Evolutionary conservation across 306 rosid species (phyloP).

Genomic region (Citrullus colocynthis): DNA sequence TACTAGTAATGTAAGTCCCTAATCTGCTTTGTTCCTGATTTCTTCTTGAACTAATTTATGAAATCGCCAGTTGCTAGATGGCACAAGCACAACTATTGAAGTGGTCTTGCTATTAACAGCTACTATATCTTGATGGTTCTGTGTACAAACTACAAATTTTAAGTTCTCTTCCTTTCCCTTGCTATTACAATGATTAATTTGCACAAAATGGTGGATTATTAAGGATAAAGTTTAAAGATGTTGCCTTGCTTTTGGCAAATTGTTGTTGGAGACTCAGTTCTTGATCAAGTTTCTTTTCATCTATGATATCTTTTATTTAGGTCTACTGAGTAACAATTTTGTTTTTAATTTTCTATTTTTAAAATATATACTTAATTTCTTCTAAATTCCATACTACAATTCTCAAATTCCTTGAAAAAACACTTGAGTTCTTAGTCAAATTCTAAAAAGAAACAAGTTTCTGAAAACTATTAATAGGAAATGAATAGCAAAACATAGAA

Average conservation of each 20-base stretch:
- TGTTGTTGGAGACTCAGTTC: not conserved
- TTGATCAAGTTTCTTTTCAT: not conserved
- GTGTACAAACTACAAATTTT: not conserved
- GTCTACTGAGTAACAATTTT: too few relatives aligned
- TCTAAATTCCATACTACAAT: too few relatives aligned
- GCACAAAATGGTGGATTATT: not conserved
- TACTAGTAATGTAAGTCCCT: not conserved
- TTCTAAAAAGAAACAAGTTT: too few relatives aligned
- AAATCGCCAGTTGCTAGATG: not conserved
- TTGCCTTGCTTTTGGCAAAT: not conserved
- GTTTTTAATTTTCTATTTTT: too few relatives aligned
- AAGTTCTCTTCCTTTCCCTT: not conserved
- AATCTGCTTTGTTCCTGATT: not conserved
- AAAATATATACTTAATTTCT: too few relatives aligned
- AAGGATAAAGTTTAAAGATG: not conserved
- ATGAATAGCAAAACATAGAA: too few relatives aligned
- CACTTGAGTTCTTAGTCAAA: too few relatives aligned
- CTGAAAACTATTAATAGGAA: too few relatives aligned
- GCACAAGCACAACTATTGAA: not conserved
- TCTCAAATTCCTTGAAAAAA: too few relatives aligned
- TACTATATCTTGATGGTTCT: not conserved
- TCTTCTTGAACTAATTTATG: not conserved
- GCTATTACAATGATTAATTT: not conserved
- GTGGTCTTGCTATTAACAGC: not conserved
- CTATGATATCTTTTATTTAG: not conserved